Percentiles rank a stretch among this genome's conserved stretches.
Evolutionary conservation across 2,329 filamentous ascomycete species (phyloP).

Genomic region (Sporothrix luriei): DNA sequence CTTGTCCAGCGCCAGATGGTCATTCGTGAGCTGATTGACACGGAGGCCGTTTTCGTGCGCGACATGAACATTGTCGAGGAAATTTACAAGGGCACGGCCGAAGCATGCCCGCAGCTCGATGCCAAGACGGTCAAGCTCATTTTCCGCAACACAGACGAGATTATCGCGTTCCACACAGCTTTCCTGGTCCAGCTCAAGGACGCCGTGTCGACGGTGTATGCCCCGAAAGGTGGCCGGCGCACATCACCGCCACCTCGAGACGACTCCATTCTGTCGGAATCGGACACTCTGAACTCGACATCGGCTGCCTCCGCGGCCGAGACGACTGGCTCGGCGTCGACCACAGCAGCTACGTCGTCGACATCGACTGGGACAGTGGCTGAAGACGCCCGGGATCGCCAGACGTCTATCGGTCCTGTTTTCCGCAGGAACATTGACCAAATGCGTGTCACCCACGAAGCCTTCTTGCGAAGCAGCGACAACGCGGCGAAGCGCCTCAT

Average conservation of each 20-base stretch:
- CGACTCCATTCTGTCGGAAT: slow-evolving; percentile 40
- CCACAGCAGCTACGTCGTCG: slow-evolving; percentile 39
- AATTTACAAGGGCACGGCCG: slow-evolving; percentile 93
- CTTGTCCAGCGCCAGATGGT: slow-evolving; percentile 79
- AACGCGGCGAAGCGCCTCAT: slow-evolving; percentile 63
- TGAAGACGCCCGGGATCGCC: slow-evolving; percentile 57
- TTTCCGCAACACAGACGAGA: slow-evolving; percentile 89
- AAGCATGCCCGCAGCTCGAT: slow-evolving; percentile 76
- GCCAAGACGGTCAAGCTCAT: slow-evolving; percentile 83
- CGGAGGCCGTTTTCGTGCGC: slow-evolving; percentile 84
- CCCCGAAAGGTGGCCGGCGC: slow-evolving; percentile 54
- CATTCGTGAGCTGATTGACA: slow-evolving; percentile 90
- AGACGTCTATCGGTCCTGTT: slow-evolving; percentile 56
- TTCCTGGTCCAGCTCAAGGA: slow-evolving; percentile 82
- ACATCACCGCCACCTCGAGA: slow-evolving; percentile 40
- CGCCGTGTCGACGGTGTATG: slow-evolving; percentile 77
- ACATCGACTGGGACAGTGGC: slow-evolving; percentile 45
- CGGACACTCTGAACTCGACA: slow-evolving; percentile 43
- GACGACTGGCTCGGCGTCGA: slow-evolving; percentile 36
- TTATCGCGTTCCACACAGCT: slow-evolving; percentile 79
- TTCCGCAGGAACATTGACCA: slow-evolving; percentile 61
- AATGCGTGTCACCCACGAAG: slow-evolving; percentile 64
- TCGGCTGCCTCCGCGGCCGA: slow-evolving; percentile 44
- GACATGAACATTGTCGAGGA: slow-evolving; percentile 98
- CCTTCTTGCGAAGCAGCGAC: slow-evolving; percentile 65